Evolutionary conservation across 257 asterid species (phyloP).

Genomic region (Solanum virginianum): DNA sequence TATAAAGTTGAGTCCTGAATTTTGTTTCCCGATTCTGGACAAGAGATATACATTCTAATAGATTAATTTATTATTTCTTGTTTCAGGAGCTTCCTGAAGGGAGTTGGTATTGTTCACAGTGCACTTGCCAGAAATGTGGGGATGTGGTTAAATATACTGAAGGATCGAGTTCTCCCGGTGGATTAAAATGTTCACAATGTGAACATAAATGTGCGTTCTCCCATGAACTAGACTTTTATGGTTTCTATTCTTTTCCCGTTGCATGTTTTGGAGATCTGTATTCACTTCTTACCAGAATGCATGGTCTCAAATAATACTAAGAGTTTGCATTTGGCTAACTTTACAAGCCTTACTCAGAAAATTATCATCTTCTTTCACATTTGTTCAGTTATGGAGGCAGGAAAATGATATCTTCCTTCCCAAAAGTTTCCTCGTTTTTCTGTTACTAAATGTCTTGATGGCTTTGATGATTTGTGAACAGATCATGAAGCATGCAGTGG

Average conservation of each 20-base stretch:
- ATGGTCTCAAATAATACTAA: not conserved
- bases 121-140: slow-evolving; percentile 84
- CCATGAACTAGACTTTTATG: not conserved
- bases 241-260: not conserved
- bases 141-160: slow-evolving; percentile 47
- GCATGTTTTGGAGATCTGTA: not conserved
- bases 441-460: slow-evolving; percentile 1
- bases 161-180: slow-evolving; percentile 28
- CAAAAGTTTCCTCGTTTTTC: not conserved
- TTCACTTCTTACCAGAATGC: not conserved
- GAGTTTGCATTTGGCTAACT: not conserved
- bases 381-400: not conserved
- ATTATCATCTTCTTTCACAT: not conserved
- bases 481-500: slow-evolving; percentile 74
- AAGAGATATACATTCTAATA: not conserved
- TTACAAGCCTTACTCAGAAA: not conserved
- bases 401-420: not conserved
- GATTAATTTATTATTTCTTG: slow-evolving; percentile 4
- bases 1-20: not conserved
- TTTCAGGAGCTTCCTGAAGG: slow-evolving; percentile 94
- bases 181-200: slow-evolving; percentile 73
- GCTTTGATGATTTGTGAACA: slow-evolving; percentile 26
- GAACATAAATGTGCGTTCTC: slow-evolving; percentile 58
- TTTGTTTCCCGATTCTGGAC: not conserved
- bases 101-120: slow-evolving; percentile 93